These are phyloP conservation scores for Volvox africanus DNA, from an alignment of 139 green algal genomes.

Conservation along the genomic window DNA sequence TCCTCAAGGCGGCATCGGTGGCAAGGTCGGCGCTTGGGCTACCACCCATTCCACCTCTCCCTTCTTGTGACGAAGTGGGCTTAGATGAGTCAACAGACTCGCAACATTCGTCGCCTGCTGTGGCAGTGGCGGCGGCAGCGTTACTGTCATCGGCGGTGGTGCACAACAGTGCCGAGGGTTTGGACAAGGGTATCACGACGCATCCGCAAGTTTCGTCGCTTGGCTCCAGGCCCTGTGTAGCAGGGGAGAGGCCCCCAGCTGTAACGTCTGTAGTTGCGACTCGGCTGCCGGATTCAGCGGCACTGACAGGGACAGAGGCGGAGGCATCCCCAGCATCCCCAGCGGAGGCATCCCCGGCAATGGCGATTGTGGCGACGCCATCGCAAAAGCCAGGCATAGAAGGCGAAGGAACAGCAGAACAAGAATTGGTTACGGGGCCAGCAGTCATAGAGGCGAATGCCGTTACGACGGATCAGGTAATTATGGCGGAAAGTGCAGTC, in stretches of 20 bases:
- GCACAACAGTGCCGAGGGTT: background rate
- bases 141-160: background rate
- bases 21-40: background rate
- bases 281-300: background rate
- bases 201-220: no score
- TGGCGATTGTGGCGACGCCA: background rate
- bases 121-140: background rate
- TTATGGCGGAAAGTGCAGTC: no score
- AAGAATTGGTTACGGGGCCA: no score
- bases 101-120: background rate
- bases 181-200: background rate
- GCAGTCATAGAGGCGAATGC: no score
- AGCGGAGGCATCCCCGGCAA: background rate
- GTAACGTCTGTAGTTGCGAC: background rate
- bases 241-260: background rate
- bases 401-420: no score
- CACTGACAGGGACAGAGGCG: background rate
- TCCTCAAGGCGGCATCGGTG: slow-evolving; percentile 1
- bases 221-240: background rate
- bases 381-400: background rate
- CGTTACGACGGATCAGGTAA: no score
- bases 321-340: background rate
- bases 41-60: background rate
- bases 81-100: background rate
- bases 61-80: no score